Base-by-base conservation (phyloP, 148 eudicot species). In the Fagopyrum tataricum region DNA sequence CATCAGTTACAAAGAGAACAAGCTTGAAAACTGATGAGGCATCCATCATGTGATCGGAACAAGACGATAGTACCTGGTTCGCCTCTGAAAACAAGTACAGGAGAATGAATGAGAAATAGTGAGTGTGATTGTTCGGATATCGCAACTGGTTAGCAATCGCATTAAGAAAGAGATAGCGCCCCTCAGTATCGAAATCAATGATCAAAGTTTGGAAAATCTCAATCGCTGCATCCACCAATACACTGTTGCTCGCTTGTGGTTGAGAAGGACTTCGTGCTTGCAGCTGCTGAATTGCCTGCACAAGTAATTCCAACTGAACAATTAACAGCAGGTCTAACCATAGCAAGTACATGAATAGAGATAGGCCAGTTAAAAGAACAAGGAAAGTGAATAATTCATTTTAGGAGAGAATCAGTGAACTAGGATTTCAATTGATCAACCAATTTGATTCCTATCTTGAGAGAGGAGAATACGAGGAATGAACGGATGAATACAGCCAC, bases 81-180 rank as follows among this genome's bases (percentile, higher is more conserved):
- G 94, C 79, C 43, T 92, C 91, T 6, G 87, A 79, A 81, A 95
- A 91, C 51, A 95, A 77, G 81, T 74, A 82, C 18, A 92, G 92
- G 7, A 95, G 88, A 74, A 88, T 77, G 82, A 84, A 89, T 15
- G 97, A 91, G 87, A 95, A 95, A 79, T 88, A 95, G 78, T 87
- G 92, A 37, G 99, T 95, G 55, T 91, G 99, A 73, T 87, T 88
- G 81, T 95, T 95, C 8, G 99, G 99, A 80, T 91, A 95, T 42
- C 97, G 97, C 72, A 95, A 80, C 77, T 95, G 99, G 75, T 95
- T 95, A 37, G 96, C 96, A 77, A 91, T 79, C 7, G 99, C 99
- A 80, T 90, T 95, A 24, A 95, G 77, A 77, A 90, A 88, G 41
- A 95, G 87, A 79, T 95, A 95, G 61, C 97, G 92, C 12, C 99